These are phyloP conservation scores for Penicillium sp. DNA, from an alignment of 2,329 filamentous ascomycete species.

Conservation along the genomic window DNA sequence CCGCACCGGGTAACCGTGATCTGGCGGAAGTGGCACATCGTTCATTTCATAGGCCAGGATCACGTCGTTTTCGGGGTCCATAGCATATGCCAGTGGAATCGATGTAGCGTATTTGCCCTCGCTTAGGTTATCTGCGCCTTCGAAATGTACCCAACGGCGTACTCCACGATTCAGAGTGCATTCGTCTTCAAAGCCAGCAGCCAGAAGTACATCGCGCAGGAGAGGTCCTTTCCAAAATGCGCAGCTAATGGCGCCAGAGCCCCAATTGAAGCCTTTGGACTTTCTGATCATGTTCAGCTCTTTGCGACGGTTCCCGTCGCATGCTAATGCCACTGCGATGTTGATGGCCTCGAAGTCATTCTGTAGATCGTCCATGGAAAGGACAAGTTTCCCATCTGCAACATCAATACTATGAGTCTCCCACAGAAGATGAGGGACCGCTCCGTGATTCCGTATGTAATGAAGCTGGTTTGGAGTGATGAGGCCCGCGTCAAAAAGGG, in stretches of 20 bases:
- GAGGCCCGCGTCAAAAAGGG: constrained; percentile 47
- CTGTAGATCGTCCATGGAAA: constrained; percentile 27
- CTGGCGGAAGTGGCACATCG: neutral
- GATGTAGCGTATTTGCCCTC: neutral
- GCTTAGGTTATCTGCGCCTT: neutral
- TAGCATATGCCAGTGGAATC: neutral
- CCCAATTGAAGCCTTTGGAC: neutral
- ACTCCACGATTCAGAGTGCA: neutral
- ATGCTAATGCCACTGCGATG: constrained; percentile 52
- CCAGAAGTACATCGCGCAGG: neutral
- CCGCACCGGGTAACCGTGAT: neutral
- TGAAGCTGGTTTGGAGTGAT: neutral
- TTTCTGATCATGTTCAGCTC: constrained; percentile 53
- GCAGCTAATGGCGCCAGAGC: neutral
- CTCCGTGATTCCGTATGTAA: neutral
- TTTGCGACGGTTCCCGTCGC: constrained; percentile 54
- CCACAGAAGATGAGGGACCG: neutral
- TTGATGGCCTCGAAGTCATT: constrained; percentile 50
- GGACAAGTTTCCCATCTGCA: neutral
- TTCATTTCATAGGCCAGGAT: constrained; percentile 3
- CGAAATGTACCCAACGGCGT: neutral
- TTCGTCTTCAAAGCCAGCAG: neutral
- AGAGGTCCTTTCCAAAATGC: neutral
- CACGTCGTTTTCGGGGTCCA: neutral
- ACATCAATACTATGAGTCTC: neutral